A percentile compares a stretch with the other conserved stretches of the same genome.
These are phyloP conservation scores for Arctium minus DNA, from an alignment of 129 eudicot species.

Conservation along the genomic window DNA sequence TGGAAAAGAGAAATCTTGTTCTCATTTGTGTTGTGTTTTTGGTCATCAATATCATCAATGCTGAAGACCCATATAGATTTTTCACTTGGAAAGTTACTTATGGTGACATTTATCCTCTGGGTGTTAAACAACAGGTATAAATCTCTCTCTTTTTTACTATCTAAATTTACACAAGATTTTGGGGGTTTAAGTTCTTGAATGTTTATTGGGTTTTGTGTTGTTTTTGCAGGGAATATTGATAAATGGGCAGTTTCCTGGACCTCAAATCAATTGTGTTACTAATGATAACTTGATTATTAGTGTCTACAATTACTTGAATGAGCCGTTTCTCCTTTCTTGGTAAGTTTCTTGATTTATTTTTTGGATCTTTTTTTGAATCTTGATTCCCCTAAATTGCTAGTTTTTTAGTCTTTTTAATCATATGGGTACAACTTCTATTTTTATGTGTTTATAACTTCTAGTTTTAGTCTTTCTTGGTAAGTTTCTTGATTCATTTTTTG, in stretches of 20 bases:
- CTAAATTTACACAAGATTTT: constrained; percentile 1
- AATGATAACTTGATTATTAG: constrained; percentile 93
- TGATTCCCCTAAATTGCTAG: neutral
- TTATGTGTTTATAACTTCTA: too few relatives aligned
- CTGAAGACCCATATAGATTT: constrained; percentile 79
- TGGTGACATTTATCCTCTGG: constrained; percentile 81
- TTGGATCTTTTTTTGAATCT: neutral
- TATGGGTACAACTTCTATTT: neutral
- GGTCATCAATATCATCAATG: constrained; percentile 45
- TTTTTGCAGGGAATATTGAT: constrained; percentile 85
- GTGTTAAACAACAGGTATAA: constrained; percentile 85
- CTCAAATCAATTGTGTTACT: constrained; percentile 86
- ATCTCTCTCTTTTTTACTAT: neutral
- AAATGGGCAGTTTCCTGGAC: constrained; percentile 98
- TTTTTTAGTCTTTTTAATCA: neutral
- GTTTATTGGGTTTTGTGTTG: neutral
- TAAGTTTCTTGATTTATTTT: constrained; percentile 20
- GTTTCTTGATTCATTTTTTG: neutral
- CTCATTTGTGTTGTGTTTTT: constrained; percentile 27
- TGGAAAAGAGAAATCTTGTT: constrained; percentile 24
- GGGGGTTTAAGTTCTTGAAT: constrained; percentile 22
- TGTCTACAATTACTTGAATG: constrained; percentile 77
- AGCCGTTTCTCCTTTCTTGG: constrained; percentile 96
- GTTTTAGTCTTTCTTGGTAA: constrained; percentile 64
- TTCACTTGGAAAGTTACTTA: constrained; percentile 90